Base-by-base conservation (phyloP, 805 yeast genomes). In the Pichia heedii region DNA sequence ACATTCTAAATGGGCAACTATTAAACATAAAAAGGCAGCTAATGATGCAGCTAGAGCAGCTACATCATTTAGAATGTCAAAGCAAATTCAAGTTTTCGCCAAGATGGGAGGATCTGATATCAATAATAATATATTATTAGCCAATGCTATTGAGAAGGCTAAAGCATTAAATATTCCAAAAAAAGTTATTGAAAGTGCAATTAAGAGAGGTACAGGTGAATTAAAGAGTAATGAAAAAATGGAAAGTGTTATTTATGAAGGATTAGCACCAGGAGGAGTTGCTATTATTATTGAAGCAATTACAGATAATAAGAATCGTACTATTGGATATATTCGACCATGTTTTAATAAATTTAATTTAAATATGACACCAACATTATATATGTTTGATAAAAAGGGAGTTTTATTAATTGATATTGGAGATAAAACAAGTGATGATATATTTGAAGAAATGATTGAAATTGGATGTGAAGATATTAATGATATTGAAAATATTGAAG, bases 1-100 rank as follows among this genome's bases (percentile, higher is more conserved):
- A 1, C 98, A 90, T 62, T 82, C 86, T 32, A 90, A 89, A 63
- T 90, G 98, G 98, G 85, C 94, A 36, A 86, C 84, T 39, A 90
- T 93, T 53, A 84, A 88, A 57, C 97, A 88, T 58, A 93, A 84
- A 58, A 90, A 90, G 64, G 95, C 95, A 43, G 85, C 86, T 50
- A 87, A 88, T 56, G 98, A 90, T 65, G 84, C 87, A 19, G 77
- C 74, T 46, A 80, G 77, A 60, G 81, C 86, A 46, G 74, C 77
- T 44, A 69, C 77, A 24, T 79, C 86, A 5, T 82, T 80, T 53
- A 77, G 79, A 52, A 69, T 84, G 55, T 82, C 96, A 6, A 74
- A 77, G 37, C 74, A 78, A 54, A 84, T 90, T 46, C 77, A 84
- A 15, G 70, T 84, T 35, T 83, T 93, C 37, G 90, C 86, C 1